Conservation (phyloP, 148 eudicot species). For the Nyssa sinensis region DNA sequence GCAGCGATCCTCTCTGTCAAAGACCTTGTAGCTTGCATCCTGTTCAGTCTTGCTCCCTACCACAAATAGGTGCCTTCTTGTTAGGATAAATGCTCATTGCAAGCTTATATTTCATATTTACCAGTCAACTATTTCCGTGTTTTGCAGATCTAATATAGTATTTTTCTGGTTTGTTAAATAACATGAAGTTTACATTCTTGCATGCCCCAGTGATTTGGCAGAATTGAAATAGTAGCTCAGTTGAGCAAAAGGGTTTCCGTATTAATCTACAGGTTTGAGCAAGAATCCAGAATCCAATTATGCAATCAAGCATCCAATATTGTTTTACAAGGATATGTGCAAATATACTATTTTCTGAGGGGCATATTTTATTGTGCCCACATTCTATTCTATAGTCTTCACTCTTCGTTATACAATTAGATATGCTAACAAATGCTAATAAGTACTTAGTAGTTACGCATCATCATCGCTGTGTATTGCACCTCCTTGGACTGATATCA, state of each 20-base stretch:
- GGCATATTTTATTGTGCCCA: background rate
- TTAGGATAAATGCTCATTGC: background rate
- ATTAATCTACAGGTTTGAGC: background rate
- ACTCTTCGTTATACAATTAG: background rate
- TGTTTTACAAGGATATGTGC: background rate
- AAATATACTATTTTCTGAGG: background rate
- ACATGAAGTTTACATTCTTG: background rate
- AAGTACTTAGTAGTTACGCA: background rate
- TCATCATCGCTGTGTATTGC: background rate
- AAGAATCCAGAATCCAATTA: background rate
- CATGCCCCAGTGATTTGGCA: background rate
- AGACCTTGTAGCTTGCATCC: constrained; percentile 71
- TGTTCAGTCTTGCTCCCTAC: constrained; percentile 75
- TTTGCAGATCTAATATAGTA: background rate
- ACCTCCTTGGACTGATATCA: background rate
- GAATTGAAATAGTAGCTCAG: background rate
- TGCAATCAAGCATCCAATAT: background rate
- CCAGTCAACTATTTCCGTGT: background rate
- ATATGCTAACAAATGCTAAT: background rate
- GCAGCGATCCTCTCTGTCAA: constrained; percentile 68
- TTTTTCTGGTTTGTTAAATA: background rate
- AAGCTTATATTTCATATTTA: no score
- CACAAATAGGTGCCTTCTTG: constrained; percentile 74
- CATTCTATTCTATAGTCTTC: background rate
- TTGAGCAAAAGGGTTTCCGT: background rate